Conservation (phyloP, 2,329 filamentous ascomycete species). For the Microdochium nivale region DNA sequence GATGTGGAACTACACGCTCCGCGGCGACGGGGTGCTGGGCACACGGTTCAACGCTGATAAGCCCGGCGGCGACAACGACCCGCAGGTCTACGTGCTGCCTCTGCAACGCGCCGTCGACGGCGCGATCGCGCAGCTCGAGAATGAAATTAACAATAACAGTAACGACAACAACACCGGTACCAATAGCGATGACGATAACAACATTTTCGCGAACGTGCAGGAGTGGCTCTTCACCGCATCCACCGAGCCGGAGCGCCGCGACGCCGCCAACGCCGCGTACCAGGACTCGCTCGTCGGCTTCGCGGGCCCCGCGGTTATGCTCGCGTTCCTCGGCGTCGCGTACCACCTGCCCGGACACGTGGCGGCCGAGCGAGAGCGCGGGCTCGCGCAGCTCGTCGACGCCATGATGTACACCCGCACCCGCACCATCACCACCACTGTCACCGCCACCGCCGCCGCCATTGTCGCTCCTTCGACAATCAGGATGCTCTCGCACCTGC, state of each 20-base stretch:
- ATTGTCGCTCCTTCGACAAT: no score
- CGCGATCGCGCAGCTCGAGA: slow-evolving; percentile 54
- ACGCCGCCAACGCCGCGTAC: slow-evolving; percentile 59
- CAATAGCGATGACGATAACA: no score
- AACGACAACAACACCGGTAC: slow-evolving; percentile 9
- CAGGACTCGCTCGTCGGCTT: slow-evolving; percentile 68
- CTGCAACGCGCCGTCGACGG: slow-evolving; percentile 71
- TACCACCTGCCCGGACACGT: slow-evolving; percentile 85
- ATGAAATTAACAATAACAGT: slow-evolving; percentile 8
- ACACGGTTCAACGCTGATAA: slow-evolving; percentile 53
- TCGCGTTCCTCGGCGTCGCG: slow-evolving; percentile 70
- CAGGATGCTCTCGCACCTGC: slow-evolving; percentile 69
- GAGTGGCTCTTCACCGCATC: slow-evolving; percentile 74
- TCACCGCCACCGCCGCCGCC: no score
- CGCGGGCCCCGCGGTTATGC: slow-evolving; percentile 71
- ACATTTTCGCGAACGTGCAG: slow-evolving; percentile 21
- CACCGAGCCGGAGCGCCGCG: slow-evolving; percentile 57
- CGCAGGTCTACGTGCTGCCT: slow-evolving; percentile 69
- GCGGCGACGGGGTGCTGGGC: slow-evolving; percentile 65
- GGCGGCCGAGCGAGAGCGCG: slow-evolving; percentile 75
- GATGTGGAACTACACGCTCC: slow-evolving; percentile 80
- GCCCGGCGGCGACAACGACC: slow-evolving; percentile 62
- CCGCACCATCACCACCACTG: no score
- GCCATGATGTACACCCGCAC: slow-evolving; percentile 77
- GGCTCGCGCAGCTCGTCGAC: slow-evolving; percentile 82